phyloP scores from a whole-genome alignment of 495 filamentous ascomycete genomes.

The Penicillium subrubescens region DNA sequence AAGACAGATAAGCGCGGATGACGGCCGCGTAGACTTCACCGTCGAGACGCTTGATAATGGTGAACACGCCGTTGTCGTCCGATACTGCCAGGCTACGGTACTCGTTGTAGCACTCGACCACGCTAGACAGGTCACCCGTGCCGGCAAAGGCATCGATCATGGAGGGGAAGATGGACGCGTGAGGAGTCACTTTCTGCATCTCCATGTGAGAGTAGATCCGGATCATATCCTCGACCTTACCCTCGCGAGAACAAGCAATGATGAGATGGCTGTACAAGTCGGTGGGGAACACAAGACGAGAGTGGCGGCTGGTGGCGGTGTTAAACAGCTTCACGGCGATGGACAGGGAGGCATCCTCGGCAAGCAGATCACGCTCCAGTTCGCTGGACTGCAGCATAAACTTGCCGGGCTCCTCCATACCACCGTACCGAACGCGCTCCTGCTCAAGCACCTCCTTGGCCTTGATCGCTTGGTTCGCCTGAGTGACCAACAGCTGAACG shows the following conservation, averaged over 20 bases:
- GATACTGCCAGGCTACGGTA: slow-evolving; percentile 83
- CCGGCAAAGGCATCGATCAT: slow-evolving; percentile 93
- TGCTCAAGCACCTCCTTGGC: slow-evolving; percentile 72
- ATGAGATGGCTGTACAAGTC: slow-evolving; percentile 82
- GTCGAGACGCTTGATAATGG: slow-evolving; percentile 73
- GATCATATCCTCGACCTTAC: slow-evolving; percentile 82
- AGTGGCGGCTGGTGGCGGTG: slow-evolving; percentile 59
- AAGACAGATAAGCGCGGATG: slow-evolving; percentile 81
- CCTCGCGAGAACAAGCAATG: slow-evolving; percentile 78
- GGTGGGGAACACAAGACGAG: slow-evolving; percentile 59
- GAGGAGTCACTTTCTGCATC: slow-evolving; percentile 65
- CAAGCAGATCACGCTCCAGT: slow-evolving; percentile 76
- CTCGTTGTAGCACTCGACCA: slow-evolving; percentile 94
- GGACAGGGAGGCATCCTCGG: slow-evolving; percentile 81
- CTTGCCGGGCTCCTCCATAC: slow-evolving; percentile 80
- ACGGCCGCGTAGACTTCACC: slow-evolving; percentile 84
- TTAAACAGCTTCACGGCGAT: slow-evolving; percentile 85
- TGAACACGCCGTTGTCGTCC: slow-evolving; percentile 72
- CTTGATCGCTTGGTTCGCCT: slow-evolving; percentile 70
- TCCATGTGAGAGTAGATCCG: slow-evolving; percentile 90
- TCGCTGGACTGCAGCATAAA: slow-evolving; percentile 90
- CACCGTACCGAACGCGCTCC: slow-evolving; percentile 76
- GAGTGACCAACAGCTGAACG: slow-evolving; percentile 75
- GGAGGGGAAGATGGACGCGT: slow-evolving; percentile 77
- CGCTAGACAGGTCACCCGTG: slow-evolving; percentile 77